Evolutionary conservation across 2,329 filamentous ascomycete genomes (phyloP).

Genomic region (Rhytidhysteron rufulum): DNA sequence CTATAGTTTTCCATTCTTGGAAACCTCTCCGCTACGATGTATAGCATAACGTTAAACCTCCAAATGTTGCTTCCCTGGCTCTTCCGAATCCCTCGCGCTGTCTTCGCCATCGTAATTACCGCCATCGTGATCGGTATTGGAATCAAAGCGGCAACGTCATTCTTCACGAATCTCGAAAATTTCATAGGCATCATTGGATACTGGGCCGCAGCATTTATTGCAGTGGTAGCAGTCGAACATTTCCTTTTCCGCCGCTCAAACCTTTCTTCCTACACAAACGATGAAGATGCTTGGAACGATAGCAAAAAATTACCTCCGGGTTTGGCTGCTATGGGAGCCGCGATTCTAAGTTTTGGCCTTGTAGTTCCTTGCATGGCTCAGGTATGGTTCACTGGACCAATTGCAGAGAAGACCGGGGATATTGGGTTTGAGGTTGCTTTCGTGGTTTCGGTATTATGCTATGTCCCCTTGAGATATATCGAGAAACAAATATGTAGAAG

Average conservation of each 20-base stretch:
- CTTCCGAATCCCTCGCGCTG: conserved; percentile 52
- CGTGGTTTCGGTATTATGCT: conserved; percentile 43
- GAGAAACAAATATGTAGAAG: conserved; percentile 30
- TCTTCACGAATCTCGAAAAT: conserved; percentile 53
- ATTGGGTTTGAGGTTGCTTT: conserved; percentile 65
- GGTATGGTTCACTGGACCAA: conserved; percentile 59
- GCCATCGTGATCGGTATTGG: conserved; percentile 58
- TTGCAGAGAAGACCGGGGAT: conserved; percentile 58
- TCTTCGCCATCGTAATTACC: conserved; percentile 57
- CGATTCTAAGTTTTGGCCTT: conserved; percentile 40
- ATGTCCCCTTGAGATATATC: conserved; percentile 40
- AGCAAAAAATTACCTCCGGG: conserved; percentile 38
- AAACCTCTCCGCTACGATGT: conserved; percentile 58
- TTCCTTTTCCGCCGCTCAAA: conserved; percentile 32
- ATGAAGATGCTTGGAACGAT: conserved; percentile 38
- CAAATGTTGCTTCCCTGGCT: conserved; percentile 59
- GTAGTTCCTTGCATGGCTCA: conserved; percentile 59
- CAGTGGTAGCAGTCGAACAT: conserved; percentile 34
- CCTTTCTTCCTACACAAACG: conserved; percentile 32
- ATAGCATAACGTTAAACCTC: conserved; percentile 62
- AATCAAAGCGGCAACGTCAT: conserved; percentile 53
- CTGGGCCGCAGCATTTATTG: conserved; percentile 33
- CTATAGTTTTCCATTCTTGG: conserved; percentile 46
- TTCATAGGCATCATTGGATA: conserved; percentile 34
- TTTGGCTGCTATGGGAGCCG: conserved; percentile 37